These are phyloP conservation scores for Saksenaea vasiformis DNA, from an alignment of 371 early-diverging fungal genomes.

Conservation along the genomic window DNA sequence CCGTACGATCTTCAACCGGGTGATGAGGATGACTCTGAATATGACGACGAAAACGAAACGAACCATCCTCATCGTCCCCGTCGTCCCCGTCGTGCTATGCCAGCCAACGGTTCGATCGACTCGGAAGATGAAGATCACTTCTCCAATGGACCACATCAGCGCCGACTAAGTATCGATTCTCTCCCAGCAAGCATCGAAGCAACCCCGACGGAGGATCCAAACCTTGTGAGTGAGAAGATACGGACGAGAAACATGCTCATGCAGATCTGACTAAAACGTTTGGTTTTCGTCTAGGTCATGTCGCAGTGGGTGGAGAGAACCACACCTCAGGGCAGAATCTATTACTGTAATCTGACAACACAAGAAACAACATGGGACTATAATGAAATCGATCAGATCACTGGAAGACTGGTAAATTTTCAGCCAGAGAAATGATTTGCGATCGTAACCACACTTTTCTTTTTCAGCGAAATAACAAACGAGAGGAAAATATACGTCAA, in stretches of 20 bases:
- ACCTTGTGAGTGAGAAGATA: not conserved
- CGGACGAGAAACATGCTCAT: not conserved
- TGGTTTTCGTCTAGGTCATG: constrained; percentile 22
- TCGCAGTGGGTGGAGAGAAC: constrained; percentile 61
- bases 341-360: constrained; percentile 81
- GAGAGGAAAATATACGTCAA: constrained; percentile 3
- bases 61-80: not conserved
- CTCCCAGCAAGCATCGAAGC: constrained; percentile 5
- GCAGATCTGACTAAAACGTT: not conserved
- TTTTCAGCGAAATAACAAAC: constrained; percentile 5
- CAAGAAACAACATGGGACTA: constrained; percentile 76
- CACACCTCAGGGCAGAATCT: constrained; percentile 65
- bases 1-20: not conserved
- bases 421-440: not conserved
- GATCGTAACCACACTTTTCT: not conserved
- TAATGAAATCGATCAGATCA: constrained; percentile 41
- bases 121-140: constrained; percentile 17
- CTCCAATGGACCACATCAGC: not conserved
- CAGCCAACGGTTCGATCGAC: not conserved
- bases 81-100: not conserved
- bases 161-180: constrained; percentile 6
- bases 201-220: not conserved
- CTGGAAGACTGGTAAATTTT: constrained; percentile 36
- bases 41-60: not conserved
- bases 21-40: not conserved